phyloP scores from a whole-genome alignment of 257 asterid species.

The Forsythia viridissima region DNA sequence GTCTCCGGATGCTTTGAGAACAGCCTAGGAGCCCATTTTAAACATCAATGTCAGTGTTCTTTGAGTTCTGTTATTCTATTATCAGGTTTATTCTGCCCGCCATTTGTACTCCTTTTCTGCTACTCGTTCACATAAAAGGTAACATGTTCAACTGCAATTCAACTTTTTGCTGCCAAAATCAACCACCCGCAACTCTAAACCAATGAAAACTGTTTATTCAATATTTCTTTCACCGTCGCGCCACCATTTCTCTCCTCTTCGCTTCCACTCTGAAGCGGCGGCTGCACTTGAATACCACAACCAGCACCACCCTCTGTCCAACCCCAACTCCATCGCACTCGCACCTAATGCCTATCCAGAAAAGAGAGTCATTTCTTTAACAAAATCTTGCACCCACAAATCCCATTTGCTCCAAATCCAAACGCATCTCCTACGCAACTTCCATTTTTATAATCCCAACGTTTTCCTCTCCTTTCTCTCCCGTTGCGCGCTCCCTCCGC shows the following conservation, averaged over 20 bases:
- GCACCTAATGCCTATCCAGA: conserved; percentile 27
- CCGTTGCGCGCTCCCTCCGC: conserved; percentile 54
- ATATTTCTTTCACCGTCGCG: not conserved
- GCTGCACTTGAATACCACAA: not conserved
- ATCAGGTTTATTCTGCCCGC: not conserved
- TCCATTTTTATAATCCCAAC: conserved; percentile 42
- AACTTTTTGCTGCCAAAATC: not conserved
- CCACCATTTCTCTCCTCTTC: not conserved
- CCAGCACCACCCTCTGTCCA: not conserved
- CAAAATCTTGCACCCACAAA: conserved; percentile 53
- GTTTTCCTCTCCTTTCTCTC: conserved; percentile 63
- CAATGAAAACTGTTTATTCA: not conserved
- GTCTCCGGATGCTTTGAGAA: too few species aligned
- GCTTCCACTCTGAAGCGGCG: not conserved
- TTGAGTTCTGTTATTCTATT: too few species aligned
- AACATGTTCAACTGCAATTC: not conserved
- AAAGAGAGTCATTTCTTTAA: conserved; percentile 45
- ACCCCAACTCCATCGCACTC: not conserved
- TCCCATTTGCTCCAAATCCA: conserved; percentile 68
- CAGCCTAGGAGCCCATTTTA: too few species aligned
- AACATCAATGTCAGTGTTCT: too few species aligned
- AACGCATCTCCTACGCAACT: conserved; percentile 55
- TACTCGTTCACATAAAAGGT: not conserved
- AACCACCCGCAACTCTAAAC: not conserved
- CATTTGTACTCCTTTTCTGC: not conserved